A percentile compares a stretch with the other conserved stretches of the same genome.
These are phyloP conservation scores for Verticillium nubilum DNA, from an alignment of 2,329 filamentous ascomycete genomes.

Conservation along the genomic window DNA sequence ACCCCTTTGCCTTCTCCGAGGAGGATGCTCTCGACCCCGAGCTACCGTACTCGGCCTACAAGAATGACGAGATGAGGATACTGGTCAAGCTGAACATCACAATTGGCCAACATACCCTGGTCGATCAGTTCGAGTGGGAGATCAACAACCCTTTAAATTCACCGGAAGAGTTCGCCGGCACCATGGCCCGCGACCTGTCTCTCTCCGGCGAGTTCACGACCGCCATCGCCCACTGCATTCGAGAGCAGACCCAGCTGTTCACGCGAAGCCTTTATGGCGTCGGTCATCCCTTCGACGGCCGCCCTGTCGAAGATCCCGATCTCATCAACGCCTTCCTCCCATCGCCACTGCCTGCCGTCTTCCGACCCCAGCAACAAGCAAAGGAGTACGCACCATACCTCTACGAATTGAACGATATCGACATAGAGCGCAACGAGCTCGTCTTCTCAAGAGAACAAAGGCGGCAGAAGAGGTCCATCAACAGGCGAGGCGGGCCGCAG, in stretches of 20 bases:
- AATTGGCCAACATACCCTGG: slow-evolving; percentile 86
- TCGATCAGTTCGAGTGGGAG: slow-evolving; percentile 99
- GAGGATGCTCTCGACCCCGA: slow-evolving; percentile 88
- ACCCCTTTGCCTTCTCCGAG: slow-evolving; percentile 83
- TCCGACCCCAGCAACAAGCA: slow-evolving; percentile 85
- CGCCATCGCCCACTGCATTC: slow-evolving; percentile 94
- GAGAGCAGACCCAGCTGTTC: slow-evolving; percentile 92
- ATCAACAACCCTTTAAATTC: slow-evolving; percentile 93
- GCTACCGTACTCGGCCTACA: slow-evolving; percentile 87
- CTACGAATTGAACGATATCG: slow-evolving; percentile 87
- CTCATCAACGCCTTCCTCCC: slow-evolving; percentile 79
- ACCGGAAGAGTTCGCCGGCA: slow-evolving; percentile 86
- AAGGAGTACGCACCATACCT: slow-evolving; percentile 93
- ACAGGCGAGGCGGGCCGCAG: slow-evolving; percentile 84
- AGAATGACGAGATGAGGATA: slow-evolving; percentile 98
- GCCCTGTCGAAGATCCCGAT: slow-evolving; percentile 88
- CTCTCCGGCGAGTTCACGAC: slow-evolving; percentile 94
- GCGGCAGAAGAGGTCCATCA: slow-evolving; percentile 91
- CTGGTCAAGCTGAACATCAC: slow-evolving; percentile 96
- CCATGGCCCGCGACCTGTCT: slow-evolving; percentile 85
- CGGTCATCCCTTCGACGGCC: slow-evolving; percentile 90
- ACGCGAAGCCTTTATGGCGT: slow-evolving; percentile 89
- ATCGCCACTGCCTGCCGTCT: slow-evolving; percentile 75
- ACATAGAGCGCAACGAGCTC: slow-evolving; percentile 84
- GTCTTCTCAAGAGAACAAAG: slow-evolving; percentile 92